Evolutionary conservation across 2,329 filamentous ascomycete genomes (phyloP), one percentile per base, ranked within the genome.

Genomic region (Epichloe festucae): DNA sequence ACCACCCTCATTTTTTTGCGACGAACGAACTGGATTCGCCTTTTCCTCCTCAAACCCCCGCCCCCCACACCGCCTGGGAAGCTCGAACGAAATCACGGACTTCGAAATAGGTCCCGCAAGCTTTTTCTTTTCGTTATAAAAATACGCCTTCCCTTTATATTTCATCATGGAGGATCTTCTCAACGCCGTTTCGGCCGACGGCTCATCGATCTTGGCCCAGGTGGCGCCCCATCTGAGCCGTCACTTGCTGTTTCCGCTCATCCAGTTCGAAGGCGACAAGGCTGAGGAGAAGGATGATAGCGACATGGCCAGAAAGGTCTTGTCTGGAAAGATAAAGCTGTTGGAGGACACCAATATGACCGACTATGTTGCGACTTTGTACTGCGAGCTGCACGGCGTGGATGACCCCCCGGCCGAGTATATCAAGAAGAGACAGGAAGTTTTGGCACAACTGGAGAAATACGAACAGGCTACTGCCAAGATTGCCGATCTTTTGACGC

Each of bases 331-430:
- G 72, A 95, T 91, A 70, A 85, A 91, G 72, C 82, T 98, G 53
- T 82, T 98, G 60, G 91, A 95, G 75, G 84, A 89, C 69, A 97
- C 93, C 64, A 96, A 97, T 77, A 98, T 98, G 93, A 93, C 86
- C 63, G 93, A 98, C 72, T 98, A 95, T 68, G 88, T 97, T 51
- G 90, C 90, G 65, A 87, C 85, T 64, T 75, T 98, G 59, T 89
- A 95, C 77, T 86, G 87, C 67, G 87, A 96, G 65, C 81, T 98
- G 59, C 82, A 97, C 74, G 78, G 84, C 61, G 80, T 89, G 57
- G 77, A 85, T 54, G 79, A 87, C 56, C 74, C 86, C 90, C 90
- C 93, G 48, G 78, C 85, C 57, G 89, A 96, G 70, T 97, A 90
- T 70, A 80, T 82, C 62, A 83, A 86, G 69, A 94, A 93, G 82